Evolutionary conservation across 495 filamentous ascomycete genomes (phyloP).

Genomic region (Aspergillus wentii): DNA sequence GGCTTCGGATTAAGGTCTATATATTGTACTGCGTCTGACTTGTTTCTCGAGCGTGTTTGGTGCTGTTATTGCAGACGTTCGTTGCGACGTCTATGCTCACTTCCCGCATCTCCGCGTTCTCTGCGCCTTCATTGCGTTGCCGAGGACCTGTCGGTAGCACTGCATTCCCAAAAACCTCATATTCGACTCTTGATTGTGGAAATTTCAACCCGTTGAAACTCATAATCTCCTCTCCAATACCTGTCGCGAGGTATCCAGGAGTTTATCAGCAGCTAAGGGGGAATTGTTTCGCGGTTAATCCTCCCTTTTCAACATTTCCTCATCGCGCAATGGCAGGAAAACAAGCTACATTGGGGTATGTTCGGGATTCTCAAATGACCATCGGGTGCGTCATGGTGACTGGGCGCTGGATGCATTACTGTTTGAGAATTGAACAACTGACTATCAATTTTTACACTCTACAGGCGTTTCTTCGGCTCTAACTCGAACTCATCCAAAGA

Average conservation of each 20-base stretch:
- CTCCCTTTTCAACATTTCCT: neutral
- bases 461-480: conserved; percentile 42
- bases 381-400: conserved; percentile 63
- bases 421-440: neutral
- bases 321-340: conserved; percentile 45
- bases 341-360: conserved; percentile 93
- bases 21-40: neutral
- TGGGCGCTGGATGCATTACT: conserved; percentile 1
- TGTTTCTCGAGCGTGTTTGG: too few species aligned
- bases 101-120: conserved; percentile 9
- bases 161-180: conserved; percentile 4
- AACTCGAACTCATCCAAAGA: conserved; percentile 25
- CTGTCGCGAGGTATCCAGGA: too few species aligned
- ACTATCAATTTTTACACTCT: neutral
- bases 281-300: neutral
- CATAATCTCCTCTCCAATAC: too few species aligned
- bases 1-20: neutral
- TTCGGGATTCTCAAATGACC: conserved; percentile 71
- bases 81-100: conserved; percentile 26
- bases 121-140: conserved; percentile 17
- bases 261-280: too few species aligned
- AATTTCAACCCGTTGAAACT: neutral
- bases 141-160: conserved; percentile 8
- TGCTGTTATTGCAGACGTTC: too few species aligned
- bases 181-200: neutral